Conservation (phyloP, 2,329 filamentous ascomycete genomes). For the Aspergillus pseudotamarii region DNA sequence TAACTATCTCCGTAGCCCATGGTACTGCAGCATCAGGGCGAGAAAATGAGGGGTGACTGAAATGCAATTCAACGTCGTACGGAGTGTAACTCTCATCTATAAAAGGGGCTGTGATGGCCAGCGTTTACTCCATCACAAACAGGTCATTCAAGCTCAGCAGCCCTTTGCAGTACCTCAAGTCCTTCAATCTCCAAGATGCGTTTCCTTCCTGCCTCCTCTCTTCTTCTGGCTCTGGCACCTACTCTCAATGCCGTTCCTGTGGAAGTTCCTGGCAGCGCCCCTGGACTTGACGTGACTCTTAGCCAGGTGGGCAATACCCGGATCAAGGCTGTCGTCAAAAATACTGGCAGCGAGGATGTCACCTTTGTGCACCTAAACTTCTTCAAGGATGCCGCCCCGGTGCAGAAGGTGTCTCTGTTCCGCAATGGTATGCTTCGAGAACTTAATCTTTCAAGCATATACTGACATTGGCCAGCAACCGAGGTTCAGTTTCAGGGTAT, state of each 20-base stretch:
- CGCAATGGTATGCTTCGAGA: constrained; percentile 28
- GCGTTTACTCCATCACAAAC: not conserved
- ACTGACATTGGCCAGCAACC: constrained; percentile 24
- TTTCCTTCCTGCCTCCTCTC: constrained; percentile 22
- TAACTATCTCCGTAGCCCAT: not conserved
- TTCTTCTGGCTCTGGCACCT: constrained; percentile 25
- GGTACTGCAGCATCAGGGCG: not conserved
- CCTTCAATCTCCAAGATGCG: constrained; percentile 22
- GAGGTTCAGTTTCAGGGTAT: constrained; percentile 38
- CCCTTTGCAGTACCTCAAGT: not conserved
- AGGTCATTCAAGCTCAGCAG: not conserved
- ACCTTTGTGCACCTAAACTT: constrained; percentile 42
- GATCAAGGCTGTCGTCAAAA: constrained; percentile 41
- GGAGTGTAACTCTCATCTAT: not conserved
- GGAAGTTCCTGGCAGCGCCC: constrained; percentile 8
- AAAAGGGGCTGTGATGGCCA: not conserved
- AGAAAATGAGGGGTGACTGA: not conserved
- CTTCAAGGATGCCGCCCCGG: constrained; percentile 37
- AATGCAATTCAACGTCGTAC: not conserved
- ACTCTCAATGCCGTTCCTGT: constrained; percentile 24
- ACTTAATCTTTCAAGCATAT: not conserved
- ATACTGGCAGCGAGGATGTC: constrained; percentile 35
- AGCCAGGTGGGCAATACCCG: constrained; percentile 34
- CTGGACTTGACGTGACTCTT: constrained; percentile 36
- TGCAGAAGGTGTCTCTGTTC: constrained; percentile 40